phyloP scores from a whole-genome alignment of 768 basidiomycete species.

The Tylopilus felleus region DNA sequence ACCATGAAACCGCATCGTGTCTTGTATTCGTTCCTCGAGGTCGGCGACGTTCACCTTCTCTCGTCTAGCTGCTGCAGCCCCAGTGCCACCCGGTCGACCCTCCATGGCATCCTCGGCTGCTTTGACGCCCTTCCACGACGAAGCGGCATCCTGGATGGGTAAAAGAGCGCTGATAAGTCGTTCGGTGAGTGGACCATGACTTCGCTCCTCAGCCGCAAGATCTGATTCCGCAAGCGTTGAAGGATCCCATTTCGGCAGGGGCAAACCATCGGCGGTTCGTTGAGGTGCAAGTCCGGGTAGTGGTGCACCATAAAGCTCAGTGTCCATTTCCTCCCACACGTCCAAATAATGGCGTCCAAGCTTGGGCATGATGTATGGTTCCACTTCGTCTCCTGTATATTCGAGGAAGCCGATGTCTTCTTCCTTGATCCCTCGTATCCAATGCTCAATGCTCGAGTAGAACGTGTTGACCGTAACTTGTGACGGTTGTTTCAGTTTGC shows the following conservation, averaged over 20 bases:
- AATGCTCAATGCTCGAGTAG: conserved; percentile 86
- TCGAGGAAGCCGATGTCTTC: conserved; percentile 95
- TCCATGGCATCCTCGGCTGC: conserved; percentile 85
- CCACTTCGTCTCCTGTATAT: conserved; percentile 85
- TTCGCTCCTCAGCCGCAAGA: conserved; percentile 67
- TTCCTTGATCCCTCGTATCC: conserved; percentile 84
- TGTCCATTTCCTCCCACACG: conserved; percentile 92
- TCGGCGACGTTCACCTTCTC: conserved; percentile 79
- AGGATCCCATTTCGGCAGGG: conserved; percentile 77
- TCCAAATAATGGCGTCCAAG: conserved; percentile 85
- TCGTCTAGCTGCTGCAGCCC: conserved; percentile 68
- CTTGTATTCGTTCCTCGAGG: conserved; percentile 68
- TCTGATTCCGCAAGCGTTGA: conserved; percentile 74
- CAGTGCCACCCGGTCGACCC: conserved; percentile 75
- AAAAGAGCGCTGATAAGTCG: conserved; percentile 72
- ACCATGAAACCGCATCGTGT: conserved; percentile 76
- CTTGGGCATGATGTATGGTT: conserved; percentile 82
- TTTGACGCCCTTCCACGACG: conserved; percentile 73
- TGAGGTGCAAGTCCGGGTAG: conserved; percentile 40
- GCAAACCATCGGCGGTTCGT: conserved; percentile 30
- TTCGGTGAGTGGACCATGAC: conserved; percentile 87
- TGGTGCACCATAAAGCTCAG: conserved; percentile 42
- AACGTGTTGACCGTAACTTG: conserved; percentile 74
- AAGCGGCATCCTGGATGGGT: conserved; percentile 57
- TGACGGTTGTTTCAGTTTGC: conserved; percentile 72